A percentile compares a stretch with the other conserved stretches of the same genome.
phyloP scores from a whole-genome alignment of 768 basidiomycete genomes.

The Omphalotus guepiniiformis region DNA sequence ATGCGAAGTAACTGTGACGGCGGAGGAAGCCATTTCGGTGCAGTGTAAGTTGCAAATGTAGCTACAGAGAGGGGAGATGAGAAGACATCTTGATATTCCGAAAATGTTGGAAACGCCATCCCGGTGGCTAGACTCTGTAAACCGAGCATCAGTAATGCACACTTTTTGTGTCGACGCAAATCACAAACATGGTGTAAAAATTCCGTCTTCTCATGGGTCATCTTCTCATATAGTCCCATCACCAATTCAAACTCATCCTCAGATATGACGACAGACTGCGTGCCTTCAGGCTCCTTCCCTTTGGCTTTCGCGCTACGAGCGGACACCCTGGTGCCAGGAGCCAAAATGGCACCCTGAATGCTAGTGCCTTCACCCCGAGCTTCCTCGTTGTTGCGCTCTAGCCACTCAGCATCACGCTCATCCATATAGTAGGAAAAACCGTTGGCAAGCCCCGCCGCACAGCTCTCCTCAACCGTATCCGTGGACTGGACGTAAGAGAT shows the following conservation, averaged over 20 bases:
- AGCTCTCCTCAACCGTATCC: constrained; percentile 79
- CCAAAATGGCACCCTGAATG: constrained; percentile 62
- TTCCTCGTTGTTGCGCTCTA: constrained; percentile 85
- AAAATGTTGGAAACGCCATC: constrained; percentile 65
- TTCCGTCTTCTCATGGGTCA: constrained; percentile 84
- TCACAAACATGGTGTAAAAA: constrained; percentile 78
- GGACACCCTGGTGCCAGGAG: constrained; percentile 50
- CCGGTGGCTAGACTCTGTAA: constrained; percentile 62
- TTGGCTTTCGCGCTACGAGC: constrained; percentile 72
- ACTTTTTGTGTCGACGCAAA: neutral
- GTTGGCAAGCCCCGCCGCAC: constrained; percentile 54
- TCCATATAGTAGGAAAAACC: constrained; percentile 92
- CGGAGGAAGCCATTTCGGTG: constrained; percentile 66
- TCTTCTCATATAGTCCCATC: constrained; percentile 91
- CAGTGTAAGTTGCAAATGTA: constrained; percentile 62
- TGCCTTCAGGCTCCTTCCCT: constrained; percentile 81
- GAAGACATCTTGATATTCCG: constrained; percentile 69
- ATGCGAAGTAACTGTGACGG: constrained; percentile 60
- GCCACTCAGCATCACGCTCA: constrained; percentile 92
- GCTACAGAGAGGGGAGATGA: constrained; percentile 52
- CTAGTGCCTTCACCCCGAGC: constrained; percentile 86
- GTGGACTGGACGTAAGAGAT: constrained; percentile 75
- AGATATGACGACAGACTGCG: constrained; percentile 57
- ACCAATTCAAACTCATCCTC: constrained; percentile 94
- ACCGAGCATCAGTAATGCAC: constrained; percentile 15